Conservation (phyloP, 2,329 filamentous ascomycete species). For the Emergomyces africanus region DNA sequence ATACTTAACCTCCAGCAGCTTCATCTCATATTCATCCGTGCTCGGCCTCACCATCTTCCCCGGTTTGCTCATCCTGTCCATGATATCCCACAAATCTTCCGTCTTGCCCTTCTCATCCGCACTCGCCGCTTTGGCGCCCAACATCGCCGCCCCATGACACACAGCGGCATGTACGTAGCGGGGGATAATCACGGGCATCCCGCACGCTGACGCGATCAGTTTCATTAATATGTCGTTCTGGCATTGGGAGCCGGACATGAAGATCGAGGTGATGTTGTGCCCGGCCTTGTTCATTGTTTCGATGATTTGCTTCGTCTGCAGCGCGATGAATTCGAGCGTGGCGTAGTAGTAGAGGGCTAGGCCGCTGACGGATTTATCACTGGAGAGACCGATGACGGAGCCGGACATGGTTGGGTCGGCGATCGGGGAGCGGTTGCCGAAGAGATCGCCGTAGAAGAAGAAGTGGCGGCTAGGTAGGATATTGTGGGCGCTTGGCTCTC, state of each 20-base stretch:
- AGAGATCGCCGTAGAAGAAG: constrained; percentile 98
- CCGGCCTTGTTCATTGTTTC: constrained; percentile 86
- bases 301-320: constrained; percentile 93
- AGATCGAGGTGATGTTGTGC: constrained; percentile 80
- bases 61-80: constrained; percentile 94
- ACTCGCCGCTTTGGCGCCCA: constrained; percentile 92
- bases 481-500: constrained; percentile 60
- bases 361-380: constrained; percentile 74
- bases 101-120: constrained; percentile 63
- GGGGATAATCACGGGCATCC: constrained; percentile 87
- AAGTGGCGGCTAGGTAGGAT: constrained; percentile 78
- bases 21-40: constrained; percentile 59
- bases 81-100: constrained; percentile 87
- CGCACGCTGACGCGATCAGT: constrained; percentile 78
- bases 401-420: constrained; percentile 91
- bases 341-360: constrained; percentile 88
- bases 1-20: constrained; percentile 77
- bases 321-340: constrained; percentile 94
- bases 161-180: constrained; percentile 91
- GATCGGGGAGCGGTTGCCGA: constrained; percentile 89
- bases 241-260: constrained; percentile 98
- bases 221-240: constrained; percentile 89
- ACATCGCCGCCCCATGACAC: constrained; percentile 95
- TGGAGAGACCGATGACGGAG: constrained; percentile 71
- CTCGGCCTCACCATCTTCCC: constrained; percentile 71